A percentile compares a stretch with the other conserved stretches of the same genome.
These are phyloP conservation scores for Phellopilus nigrolimitatus DNA, from an alignment of 1,284 basidiomycete genomes.

Conservation along the genomic window DNA sequence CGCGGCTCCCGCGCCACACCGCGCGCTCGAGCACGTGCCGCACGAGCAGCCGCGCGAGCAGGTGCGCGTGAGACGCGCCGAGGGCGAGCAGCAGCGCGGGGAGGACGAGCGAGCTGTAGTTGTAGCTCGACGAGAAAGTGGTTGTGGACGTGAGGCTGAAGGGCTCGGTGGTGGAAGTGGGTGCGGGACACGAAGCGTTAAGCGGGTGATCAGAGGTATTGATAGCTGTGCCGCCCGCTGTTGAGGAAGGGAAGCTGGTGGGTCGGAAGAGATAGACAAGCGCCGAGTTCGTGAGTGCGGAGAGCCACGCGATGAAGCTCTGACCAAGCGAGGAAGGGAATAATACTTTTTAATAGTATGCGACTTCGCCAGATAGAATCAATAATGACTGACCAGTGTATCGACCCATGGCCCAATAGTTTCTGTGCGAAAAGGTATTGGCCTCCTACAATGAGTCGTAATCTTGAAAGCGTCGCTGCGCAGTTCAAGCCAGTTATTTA, in stretches of 20 bases:
- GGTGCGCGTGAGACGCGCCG: slow-evolving; percentile 75
- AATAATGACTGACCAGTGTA: slow-evolving; percentile 47
- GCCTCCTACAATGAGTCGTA: slow-evolving; percentile 77
- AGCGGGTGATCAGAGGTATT: too few species aligned
- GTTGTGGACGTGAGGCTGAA: slow-evolving; percentile 23
- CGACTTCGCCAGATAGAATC: not conserved
- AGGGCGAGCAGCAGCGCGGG: slow-evolving; percentile 74
- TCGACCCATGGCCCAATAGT: slow-evolving; percentile 95
- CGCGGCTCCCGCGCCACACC: slow-evolving; percentile 68
- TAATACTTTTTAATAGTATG: not conserved
- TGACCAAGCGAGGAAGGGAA: slow-evolving; percentile 23
- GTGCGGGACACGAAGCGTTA: too few species aligned
- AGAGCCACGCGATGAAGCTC: slow-evolving; percentile 83
- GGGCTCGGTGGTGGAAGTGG: slow-evolving; percentile 20
- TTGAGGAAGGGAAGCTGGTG: not conserved
- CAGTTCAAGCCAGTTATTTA: slow-evolving; percentile 90
- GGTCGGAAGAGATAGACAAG: slow-evolving; percentile 81
- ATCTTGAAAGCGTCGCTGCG: slow-evolving; percentile 96
- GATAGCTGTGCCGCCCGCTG: too few species aligned
- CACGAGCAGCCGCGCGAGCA: slow-evolving; percentile 60
- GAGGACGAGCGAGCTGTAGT: slow-evolving; percentile 44
- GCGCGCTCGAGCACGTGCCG: slow-evolving; percentile 68
- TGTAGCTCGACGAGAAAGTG: slow-evolving; percentile 22
- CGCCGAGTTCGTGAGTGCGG: slow-evolving; percentile 79
- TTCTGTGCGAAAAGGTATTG: slow-evolving; percentile 82